Percentiles rank a stretch among this genome's conserved stretches.
phyloP scores from a whole-genome alignment of 306 rosid genomes.

The Fragaria vesca region DNA sequence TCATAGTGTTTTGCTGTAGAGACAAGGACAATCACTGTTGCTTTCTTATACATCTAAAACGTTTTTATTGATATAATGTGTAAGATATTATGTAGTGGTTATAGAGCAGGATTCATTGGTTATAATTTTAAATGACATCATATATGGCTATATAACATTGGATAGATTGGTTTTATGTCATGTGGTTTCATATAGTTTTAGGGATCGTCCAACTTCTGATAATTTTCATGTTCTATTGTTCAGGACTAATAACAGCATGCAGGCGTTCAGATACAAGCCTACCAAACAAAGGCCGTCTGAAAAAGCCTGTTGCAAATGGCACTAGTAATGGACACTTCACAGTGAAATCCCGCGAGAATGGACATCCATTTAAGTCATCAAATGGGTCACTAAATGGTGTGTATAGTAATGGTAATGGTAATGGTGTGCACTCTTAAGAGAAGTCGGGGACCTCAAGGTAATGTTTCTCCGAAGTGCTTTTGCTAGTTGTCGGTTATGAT shows the following conservation, averaged over 20 bases:
- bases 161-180: not conserved
- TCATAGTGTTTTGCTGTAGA: not conserved
- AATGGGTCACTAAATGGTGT: constrained; percentile 59
- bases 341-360: constrained; percentile 47
- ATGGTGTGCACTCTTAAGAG: constrained; percentile 51
- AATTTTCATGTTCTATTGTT: constrained; percentile 6
- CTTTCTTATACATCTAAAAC: not conserved
- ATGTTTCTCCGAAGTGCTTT: constrained; percentile 36
- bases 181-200: not conserved
- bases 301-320: constrained; percentile 35
- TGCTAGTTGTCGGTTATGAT: constrained; percentile 46
- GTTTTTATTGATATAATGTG: not conserved
- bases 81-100: not conserved
- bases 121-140: not conserved
- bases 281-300: constrained; percentile 34
- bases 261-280: constrained; percentile 32
- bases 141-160: not conserved
- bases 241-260: constrained; percentile 75
- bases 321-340: constrained; percentile 44
- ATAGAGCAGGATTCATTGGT: not conserved
- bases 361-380: constrained; percentile 45
- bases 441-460: constrained; percentile 19
- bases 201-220: not conserved
- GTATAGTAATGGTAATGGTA: constrained; percentile 66
- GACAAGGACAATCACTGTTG: not conserved